phyloP scores from a whole-genome alignment of 2,329 filamentous ascomycete genomes.

The Apiospora koreana region DNA sequence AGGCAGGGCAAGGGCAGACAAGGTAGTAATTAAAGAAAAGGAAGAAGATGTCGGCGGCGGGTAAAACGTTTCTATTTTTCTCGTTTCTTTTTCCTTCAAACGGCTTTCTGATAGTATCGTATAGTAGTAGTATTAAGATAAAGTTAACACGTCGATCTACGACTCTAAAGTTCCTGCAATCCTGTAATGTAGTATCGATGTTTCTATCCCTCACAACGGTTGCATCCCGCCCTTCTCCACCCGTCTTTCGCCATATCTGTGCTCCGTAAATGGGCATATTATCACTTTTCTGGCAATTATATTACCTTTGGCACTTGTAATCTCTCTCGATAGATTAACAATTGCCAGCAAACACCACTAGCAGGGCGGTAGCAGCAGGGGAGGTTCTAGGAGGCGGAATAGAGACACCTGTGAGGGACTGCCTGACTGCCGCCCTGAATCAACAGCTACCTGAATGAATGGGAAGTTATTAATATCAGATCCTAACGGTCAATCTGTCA shows the following conservation, averaged over 20 bases:
- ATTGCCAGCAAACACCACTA: not conserved
- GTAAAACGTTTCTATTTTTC: not conserved
- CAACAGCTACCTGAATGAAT: not conserved
- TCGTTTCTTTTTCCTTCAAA: not conserved
- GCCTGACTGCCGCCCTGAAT: not conserved
- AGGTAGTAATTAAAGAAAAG: not conserved
- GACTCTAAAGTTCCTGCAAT: not conserved
- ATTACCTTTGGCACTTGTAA: not conserved
- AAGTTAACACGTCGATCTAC: not conserved
- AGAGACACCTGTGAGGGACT: not conserved
- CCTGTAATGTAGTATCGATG: not conserved
- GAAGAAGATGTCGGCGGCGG: not conserved
- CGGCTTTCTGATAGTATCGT: not conserved
- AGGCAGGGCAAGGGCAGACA: not conserved
- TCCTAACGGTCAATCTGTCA: not conserved
- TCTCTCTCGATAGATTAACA: not conserved
- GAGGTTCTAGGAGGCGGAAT: not conserved
- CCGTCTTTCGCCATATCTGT: not conserved
- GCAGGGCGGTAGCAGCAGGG: not conserved
- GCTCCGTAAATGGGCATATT: not conserved
- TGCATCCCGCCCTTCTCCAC: not conserved
- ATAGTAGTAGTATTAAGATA: not conserved
- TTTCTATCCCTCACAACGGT: not conserved
- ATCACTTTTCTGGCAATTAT: too few species aligned
- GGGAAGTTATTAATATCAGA: not conserved